Percentiles rank a stretch among this genome's conserved stretches.
Evolutionary conservation across 192 early-diverging fungal species (phyloP).

Genomic region (Backusella luteola): DNA sequence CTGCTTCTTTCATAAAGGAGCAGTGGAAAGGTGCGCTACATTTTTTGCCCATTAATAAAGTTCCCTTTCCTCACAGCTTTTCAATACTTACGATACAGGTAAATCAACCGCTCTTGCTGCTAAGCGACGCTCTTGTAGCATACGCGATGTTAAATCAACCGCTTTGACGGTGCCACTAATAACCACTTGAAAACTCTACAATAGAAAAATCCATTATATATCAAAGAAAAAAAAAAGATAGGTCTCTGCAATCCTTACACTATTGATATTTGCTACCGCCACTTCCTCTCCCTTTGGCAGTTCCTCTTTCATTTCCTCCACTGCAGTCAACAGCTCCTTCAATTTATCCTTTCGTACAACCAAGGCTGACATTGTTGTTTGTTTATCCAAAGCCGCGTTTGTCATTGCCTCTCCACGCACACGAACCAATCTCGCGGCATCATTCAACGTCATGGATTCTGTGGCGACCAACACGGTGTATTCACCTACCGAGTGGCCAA

Average conservation of each 20-base stretch:
- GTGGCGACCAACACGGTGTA: conserved; percentile 78
- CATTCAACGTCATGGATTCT: conserved; percentile 60
- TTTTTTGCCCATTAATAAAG: neutral
- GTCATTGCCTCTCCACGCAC: conserved; percentile 90
- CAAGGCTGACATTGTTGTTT: conserved; percentile 90
- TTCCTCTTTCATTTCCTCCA: conserved; percentile 60
- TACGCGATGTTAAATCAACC: conserved; percentile 81
- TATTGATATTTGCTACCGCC: conserved; percentile 88
- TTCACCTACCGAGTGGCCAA: conserved; percentile 95
- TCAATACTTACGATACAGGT: conserved; percentile 74
- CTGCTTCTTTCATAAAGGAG: conserved; percentile 85
- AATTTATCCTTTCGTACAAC: conserved; percentile 73
- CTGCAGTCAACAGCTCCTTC: conserved; percentile 63
- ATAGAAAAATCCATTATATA: conserved; percentile 4
- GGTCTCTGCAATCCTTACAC: conserved; percentile 27
- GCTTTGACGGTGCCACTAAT: conserved; percentile 86
- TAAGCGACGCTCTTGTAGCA: conserved; percentile 77
- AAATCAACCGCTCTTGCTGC: conserved; percentile 88
- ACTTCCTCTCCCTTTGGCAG: conserved; percentile 76
- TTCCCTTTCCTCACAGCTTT: neutral
- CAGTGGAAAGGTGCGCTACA: conserved; percentile 92
- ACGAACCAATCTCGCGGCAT: conserved; percentile 83
- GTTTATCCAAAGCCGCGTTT: conserved; percentile 59
- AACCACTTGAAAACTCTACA: conserved; percentile 75
- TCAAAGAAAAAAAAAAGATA: neutral